Evolutionary conservation across 2,329 filamentous ascomycete genomes (phyloP), one percentile per base, ranked within the genome.

Genomic region (Fusarium verrucosum): DNA sequence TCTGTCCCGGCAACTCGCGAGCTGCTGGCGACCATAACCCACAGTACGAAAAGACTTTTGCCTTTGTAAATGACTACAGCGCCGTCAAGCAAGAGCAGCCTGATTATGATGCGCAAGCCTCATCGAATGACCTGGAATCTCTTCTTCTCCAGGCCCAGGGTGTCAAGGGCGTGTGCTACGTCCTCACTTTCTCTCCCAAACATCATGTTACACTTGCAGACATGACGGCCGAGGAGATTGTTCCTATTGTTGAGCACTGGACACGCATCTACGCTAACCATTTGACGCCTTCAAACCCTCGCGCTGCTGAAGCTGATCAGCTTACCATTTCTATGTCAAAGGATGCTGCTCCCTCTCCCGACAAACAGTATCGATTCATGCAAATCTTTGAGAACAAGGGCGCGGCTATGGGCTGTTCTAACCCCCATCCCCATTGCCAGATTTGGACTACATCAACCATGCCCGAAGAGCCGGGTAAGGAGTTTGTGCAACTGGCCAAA

Each of bases 371-470:
- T 72, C 87, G 91, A 50, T 98, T 96, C 80, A 97, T 99, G 94
- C 95, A 99, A 76, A 98, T 99, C 66, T 99, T 99, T 65, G 95
- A 99, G 80, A 99, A 99, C 82, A 99, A 99, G 80, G 95, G 95
- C 47, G 88, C 91, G 1, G 92, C 94, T 11, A 99, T 99, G 95
- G 95, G 95, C 47, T 99, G 95, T 82, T 98, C 94, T 2, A 99
- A 99, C 76, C 95, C 95, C 1, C 95, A 99, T 76, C 95, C 95
- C 1, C 95, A 99, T 79, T 94, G 95, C 58, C 95, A 99, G 77
- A 85, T 97, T 63, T 99, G 95, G 95, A 95, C 92, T 3, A 96
- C 94, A 0, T 97, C 92, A 20, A 90, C 89, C 8, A 81, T 97
- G 68, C 95, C 95, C 0, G 94, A 98, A 75, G 95, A 99, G 77